Evolutionary conservation across 2,329 filamentous ascomycete genomes (phyloP).

Genomic region (Ophiostoma novo-ulmi): DNA sequence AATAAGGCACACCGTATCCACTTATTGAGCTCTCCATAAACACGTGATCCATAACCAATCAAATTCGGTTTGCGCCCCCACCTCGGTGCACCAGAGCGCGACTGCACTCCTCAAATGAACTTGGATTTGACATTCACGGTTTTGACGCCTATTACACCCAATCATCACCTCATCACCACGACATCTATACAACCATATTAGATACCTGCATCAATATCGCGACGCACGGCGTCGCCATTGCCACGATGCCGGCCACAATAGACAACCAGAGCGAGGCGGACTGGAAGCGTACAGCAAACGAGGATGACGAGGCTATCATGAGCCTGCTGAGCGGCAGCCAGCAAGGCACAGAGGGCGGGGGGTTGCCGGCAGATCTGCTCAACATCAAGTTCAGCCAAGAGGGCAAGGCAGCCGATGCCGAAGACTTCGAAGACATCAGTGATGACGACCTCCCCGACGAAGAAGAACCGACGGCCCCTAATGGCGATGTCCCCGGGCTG

Average conservation of each 20-base stretch:
- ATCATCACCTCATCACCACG: background rate
- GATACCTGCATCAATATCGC: background rate
- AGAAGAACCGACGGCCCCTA: constrained; percentile 45
- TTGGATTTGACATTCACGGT: background rate
- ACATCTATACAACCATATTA: background rate
- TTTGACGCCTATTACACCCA: background rate
- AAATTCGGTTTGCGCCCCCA: background rate
- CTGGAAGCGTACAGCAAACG: constrained; percentile 43
- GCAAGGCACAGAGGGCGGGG: constrained; percentile 34
- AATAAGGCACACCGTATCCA: background rate
- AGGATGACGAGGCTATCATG: constrained; percentile 47
- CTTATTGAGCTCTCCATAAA: background rate
- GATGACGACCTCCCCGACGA: constrained; percentile 88
- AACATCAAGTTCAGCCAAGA: constrained; percentile 50
- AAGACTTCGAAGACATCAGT: constrained; percentile 86
- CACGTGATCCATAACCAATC: background rate
- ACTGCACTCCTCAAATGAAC: background rate
- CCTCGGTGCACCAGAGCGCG: background rate
- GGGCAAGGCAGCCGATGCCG: constrained; percentile 86
- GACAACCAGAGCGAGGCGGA: constrained; percentile 32
- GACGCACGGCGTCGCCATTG: constrained; percentile 3
- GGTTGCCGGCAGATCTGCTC: constrained; percentile 41
- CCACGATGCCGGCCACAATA: constrained; percentile 3
- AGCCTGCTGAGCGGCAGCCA: constrained; percentile 42
- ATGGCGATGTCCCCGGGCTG: constrained; percentile 48